Evolutionary conservation across 768 basidiomycete species (phyloP).

Genomic region (Obba rivulosa): DNA sequence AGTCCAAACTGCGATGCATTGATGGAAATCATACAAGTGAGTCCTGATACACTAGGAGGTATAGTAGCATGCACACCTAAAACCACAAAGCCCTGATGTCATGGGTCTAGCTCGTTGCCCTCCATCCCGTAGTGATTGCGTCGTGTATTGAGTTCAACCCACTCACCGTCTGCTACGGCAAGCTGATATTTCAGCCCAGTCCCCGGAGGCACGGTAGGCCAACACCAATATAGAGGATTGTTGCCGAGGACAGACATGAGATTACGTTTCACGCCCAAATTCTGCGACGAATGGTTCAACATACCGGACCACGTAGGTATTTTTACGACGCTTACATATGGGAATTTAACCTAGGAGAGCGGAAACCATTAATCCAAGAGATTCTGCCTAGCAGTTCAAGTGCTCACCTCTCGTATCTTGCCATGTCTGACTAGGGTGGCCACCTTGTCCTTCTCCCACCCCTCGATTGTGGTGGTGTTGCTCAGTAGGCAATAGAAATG

Average conservation of each 20-base stretch:
- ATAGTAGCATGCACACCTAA: conserved; percentile 6
- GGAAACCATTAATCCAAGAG: not conserved
- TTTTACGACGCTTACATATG: conserved; percentile 60
- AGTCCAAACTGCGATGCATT: too few relatives aligned
- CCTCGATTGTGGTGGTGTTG: conserved; percentile 95
- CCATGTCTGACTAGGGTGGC: conserved; percentile 81
- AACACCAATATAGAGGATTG: conserved; percentile 79
- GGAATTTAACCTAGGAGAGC: conserved; percentile 70
- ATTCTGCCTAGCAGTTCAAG: not conserved
- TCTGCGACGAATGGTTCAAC: conserved; percentile 36
- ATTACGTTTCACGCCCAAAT: conserved; percentile 73
- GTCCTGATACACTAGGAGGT: not conserved
- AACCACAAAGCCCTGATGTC: not conserved
- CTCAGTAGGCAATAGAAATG: conserved; percentile 72
- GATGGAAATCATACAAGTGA: too few relatives aligned
- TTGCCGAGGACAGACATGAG: conserved; percentile 71
- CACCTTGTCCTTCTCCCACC: conserved; percentile 96
- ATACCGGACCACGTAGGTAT: not conserved
- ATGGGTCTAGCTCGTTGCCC: conserved; percentile 2
- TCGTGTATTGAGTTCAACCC: conserved; percentile 35
- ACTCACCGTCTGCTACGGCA: conserved; percentile 72
- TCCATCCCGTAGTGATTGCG: conserved; percentile 3
- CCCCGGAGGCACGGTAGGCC: conserved; percentile 62
- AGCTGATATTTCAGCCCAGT: conserved; percentile 77
- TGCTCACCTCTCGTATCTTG: conserved; percentile 69